phyloP scores from a whole-genome alignment of 2,329 filamentous ascomycete genomes.

The Zymoseptoria pseudotritici region DNA sequence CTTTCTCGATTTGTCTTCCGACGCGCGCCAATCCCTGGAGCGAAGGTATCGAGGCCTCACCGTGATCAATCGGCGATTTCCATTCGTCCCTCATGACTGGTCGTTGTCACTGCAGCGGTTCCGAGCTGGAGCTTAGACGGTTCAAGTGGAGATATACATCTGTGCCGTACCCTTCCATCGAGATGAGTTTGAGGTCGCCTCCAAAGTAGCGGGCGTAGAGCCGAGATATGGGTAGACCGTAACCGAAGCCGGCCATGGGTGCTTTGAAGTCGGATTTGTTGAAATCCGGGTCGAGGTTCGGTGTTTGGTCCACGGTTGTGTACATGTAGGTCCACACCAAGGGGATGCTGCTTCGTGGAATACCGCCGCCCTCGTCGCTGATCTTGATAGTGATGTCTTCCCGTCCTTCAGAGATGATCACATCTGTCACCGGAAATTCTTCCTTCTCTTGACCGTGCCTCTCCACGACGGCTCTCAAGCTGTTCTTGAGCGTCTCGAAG shows the following conservation, averaged over 20 bases:
- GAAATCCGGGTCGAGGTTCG: constrained; percentile 91
- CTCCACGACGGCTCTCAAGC: constrained; percentile 90
- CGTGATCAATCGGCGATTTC: constrained; percentile 15
- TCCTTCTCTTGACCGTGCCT: constrained; percentile 91
- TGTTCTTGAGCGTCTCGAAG: constrained; percentile 98
- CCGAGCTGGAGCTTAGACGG: constrained; percentile 86
- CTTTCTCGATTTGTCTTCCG: constrained; percentile 23
- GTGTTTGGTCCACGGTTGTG: constrained; percentile 93
- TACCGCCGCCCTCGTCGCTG: constrained; percentile 91
- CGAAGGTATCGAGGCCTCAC: constrained; percentile 25
- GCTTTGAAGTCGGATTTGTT: constrained; percentile 99
- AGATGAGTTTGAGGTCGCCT: constrained; percentile 93
- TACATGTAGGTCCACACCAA: constrained; percentile 99
- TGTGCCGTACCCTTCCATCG: constrained; percentile 99
- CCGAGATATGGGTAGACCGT: constrained; percentile 86
- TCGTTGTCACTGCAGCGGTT: constrained; percentile 89
- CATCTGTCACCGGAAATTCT: constrained; percentile 91
- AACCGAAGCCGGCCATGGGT: constrained; percentile 98
- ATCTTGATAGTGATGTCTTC: constrained; percentile 99
- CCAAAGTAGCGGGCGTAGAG: constrained; percentile 96
- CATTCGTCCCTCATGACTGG: constrained; percentile 76
- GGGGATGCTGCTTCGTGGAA: constrained; percentile 84
- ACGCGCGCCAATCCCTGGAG: constrained; percentile 46
- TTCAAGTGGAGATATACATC: constrained; percentile 98
- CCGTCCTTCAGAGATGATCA: constrained; percentile 94